phyloP scores from a whole-genome alignment of 495 filamentous ascomycete genomes.

The Penicillium salamii region DNA sequence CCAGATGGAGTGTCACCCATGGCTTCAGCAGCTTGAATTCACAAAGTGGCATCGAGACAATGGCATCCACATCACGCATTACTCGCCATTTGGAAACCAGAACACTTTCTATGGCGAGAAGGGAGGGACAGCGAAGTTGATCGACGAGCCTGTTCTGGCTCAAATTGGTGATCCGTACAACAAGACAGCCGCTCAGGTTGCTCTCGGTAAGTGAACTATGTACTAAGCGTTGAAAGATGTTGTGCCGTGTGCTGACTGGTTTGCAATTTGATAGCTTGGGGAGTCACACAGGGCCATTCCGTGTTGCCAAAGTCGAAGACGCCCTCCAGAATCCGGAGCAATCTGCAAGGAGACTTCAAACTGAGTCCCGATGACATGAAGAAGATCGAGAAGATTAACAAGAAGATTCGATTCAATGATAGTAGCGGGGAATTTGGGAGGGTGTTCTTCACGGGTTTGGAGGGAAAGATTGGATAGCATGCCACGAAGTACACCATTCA shows the following conservation, averaged over 20 bases:
- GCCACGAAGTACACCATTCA: too few species aligned
- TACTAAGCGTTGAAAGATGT: too few species aligned
- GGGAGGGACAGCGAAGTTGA: conserved; percentile 50
- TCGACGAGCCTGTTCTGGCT: conserved; percentile 58
- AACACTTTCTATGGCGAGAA: conserved; percentile 58
- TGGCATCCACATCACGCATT: conserved; percentile 62
- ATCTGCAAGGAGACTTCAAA: conserved; percentile 60
- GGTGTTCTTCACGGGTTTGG: conserved; percentile 59
- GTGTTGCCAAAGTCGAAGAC: conserved; percentile 69
- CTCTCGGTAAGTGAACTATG: conserved; percentile 47
- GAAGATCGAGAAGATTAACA: conserved; percentile 52
- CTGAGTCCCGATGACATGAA: conserved; percentile 49
- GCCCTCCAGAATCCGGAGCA: conserved; percentile 50
- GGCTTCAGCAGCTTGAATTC: conserved; percentile 60
- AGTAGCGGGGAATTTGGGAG: conserved; percentile 52
- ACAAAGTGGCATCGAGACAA: conserved; percentile 51
- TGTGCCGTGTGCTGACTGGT: too few species aligned
- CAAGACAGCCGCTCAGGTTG: conserved; percentile 60
- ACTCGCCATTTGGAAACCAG: conserved; percentile 70
- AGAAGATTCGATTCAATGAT: conserved; percentile 61
- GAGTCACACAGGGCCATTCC: conserved; percentile 58
- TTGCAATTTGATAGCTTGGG: conserved; percentile 52
- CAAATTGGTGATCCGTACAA: conserved; percentile 61
- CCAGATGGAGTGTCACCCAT: conserved; percentile 63
- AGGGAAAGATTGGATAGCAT: conserved; percentile 55